Base-by-base conservation (phyloP, 768 basidiomycete species). In the Nidula microcarpa region DNA sequence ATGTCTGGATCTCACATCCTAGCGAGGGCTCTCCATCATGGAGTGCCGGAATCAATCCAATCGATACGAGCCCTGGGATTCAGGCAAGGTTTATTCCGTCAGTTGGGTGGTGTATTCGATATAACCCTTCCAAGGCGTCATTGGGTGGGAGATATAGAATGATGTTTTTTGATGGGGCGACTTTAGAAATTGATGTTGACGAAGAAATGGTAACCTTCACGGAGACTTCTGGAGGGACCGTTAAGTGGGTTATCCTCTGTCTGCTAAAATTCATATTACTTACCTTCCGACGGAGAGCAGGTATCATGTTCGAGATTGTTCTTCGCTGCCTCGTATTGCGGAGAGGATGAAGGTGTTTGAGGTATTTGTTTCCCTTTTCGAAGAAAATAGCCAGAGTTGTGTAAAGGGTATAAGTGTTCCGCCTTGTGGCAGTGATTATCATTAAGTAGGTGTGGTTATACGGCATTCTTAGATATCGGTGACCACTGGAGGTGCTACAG, bases 131-230 rank as follows among this genome's bases (percentile, higher is more conserved):
- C 13, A 60, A 58, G n/a, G 65, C 70, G 1, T 68, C 71, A n/a
- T 68, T 73, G 52, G 72, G 72, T n/a, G 72, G 74, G 6, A 60
- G 69, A 30, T 77, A 75, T 52, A 69, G 66, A 54, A 66, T 77
- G 11, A 74, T 77, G 74, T 77, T 77, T 53, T 49, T 72, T 16
- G 75, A 76, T 59, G 75, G 75, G 1, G 60, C 62, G 33, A 57
- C 65, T 30, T 60, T 76, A 48, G 73, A 75, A 43, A 64, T 77
- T 47, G 74, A 76, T 49, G 70, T 73, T 3, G 75, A 77, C 47
- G 73, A 77, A 54, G 74, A 75, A 43, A 68, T 69, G 66, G 68
- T 69, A 2, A 70, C 74, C 53, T 62, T 70, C 44, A 66, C 58
- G 34, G 61, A 41, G 16, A 41, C 37, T 11, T 11, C 16, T 16